Evolutionary conservation across 768 basidiomycete genomes (phyloP).

Genomic region (Chalciporus pseudorubinellus): DNA sequence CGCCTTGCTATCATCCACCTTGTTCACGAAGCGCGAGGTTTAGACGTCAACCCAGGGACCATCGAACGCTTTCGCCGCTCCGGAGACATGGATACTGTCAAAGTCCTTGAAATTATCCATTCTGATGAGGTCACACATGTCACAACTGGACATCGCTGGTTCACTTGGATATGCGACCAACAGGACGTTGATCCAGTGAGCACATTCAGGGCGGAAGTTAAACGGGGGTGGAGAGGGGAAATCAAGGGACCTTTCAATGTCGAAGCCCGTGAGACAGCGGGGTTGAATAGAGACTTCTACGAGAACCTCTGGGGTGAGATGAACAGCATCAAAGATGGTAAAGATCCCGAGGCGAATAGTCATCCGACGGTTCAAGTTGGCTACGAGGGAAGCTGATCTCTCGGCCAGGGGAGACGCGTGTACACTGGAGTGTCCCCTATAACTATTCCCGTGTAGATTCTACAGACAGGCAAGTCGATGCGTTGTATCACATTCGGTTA

Average conservation of each 20-base stretch:
- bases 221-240: constrained; percentile 65
- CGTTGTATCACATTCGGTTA: too few relatives aligned
- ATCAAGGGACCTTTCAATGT: constrained; percentile 83
- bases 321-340: neutral
- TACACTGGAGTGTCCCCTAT: too few relatives aligned
- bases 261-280: constrained; percentile 68
- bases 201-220: constrained; percentile 71
- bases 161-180: constrained; percentile 68
- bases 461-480: too few relatives aligned
- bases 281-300: constrained; percentile 70
- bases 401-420: too few relatives aligned
- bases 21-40: constrained; percentile 79
- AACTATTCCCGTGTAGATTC: too few relatives aligned
- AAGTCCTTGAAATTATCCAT: constrained; percentile 72
- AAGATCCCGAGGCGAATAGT: neutral
- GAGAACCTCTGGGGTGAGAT: constrained; percentile 61
- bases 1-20: constrained; percentile 83
- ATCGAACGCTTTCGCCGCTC: constrained; percentile 69
- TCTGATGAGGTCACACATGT: constrained; percentile 81
- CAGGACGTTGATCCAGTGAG: constrained; percentile 55
- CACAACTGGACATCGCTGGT: constrained; percentile 80
- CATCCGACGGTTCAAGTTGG: neutral
- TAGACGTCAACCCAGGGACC: constrained; percentile 81
- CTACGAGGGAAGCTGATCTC: neutral
- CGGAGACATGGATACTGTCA: constrained; percentile 64